phyloP scores from a whole-genome alignment of 179 eudicot genomes.

The Vitellaria paradoxa region DNA sequence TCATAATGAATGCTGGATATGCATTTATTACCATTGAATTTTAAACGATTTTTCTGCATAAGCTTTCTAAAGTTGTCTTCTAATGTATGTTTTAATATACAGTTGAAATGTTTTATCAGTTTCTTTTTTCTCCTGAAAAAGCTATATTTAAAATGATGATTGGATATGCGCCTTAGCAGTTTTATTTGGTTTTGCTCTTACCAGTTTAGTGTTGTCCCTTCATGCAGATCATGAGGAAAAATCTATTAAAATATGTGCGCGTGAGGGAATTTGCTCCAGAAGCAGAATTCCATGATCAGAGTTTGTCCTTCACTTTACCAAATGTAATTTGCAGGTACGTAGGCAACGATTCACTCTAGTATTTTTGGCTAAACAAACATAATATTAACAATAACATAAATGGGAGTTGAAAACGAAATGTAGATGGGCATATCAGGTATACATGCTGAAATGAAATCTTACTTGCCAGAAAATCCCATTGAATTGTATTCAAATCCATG shows the following conservation, averaged over 20 bases:
- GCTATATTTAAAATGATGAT: constrained; percentile 1
- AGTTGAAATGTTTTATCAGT: neutral
- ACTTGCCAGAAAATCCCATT: neutral
- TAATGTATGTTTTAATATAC: neutral
- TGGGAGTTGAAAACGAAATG: neutral
- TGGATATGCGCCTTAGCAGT: neutral
- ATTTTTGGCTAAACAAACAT: constrained; percentile 1
- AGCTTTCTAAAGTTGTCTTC: neutral
- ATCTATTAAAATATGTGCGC: constrained; percentile 63
- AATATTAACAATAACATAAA: constrained; percentile 2
- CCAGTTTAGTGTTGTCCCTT: neutral
- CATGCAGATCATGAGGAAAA: constrained; percentile 84
- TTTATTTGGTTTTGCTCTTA: constrained; percentile 2
- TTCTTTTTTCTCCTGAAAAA: constrained; percentile 1
- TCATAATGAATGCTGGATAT: neutral
- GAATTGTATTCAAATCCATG: neutral
- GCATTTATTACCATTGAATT: neutral
- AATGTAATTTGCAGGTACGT: constrained; percentile 92
- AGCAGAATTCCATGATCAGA: constrained; percentile 66
- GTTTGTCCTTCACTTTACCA: constrained; percentile 61
- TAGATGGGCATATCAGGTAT: neutral
- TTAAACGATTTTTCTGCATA: neutral
- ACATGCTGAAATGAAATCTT: neutral
- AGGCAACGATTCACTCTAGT: neutral
- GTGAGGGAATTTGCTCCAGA: constrained; percentile 93